Evolutionary conservation across 352 stramenopile species (phyloP).

Genomic region (Pythium monospermum): DNA sequence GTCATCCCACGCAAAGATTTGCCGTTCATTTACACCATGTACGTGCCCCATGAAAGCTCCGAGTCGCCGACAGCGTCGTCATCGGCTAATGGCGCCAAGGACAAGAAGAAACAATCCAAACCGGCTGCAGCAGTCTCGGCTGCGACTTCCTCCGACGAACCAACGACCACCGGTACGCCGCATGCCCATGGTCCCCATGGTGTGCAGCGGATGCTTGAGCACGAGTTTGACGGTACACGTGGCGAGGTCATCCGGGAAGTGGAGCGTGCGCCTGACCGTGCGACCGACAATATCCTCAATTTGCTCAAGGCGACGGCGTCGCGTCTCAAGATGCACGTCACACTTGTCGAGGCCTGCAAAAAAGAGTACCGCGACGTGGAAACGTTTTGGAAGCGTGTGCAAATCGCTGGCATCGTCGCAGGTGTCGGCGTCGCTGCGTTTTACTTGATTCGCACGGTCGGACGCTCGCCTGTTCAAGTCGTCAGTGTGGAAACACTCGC

Average conservation of each 20-base stretch:
- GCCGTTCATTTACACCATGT: constrained; percentile 89
- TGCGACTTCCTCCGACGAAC: neutral
- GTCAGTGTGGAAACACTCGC: constrained; percentile 20
- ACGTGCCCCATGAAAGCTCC: constrained; percentile 66
- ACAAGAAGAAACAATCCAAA: constrained; percentile 3
- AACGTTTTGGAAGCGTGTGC: constrained; percentile 69
- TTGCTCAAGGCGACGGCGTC: constrained; percentile 74
- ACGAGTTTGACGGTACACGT: constrained; percentile 83
- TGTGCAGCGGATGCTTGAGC: constrained; percentile 75
- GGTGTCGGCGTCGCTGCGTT: constrained; percentile 61
- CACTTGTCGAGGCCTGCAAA: constrained; percentile 66
- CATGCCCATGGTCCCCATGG: constrained; percentile 2
- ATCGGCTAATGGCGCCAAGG: too few species aligned
- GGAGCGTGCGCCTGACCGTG: constrained; percentile 69
- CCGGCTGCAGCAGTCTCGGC: neutral
- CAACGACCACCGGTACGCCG: neutral
- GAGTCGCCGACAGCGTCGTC: constrained; percentile 11
- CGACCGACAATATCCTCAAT: constrained; percentile 81
- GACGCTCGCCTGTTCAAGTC: constrained; percentile 24
- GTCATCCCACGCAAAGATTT: constrained; percentile 84
- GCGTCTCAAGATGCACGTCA: constrained; percentile 83
- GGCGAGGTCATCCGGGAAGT: constrained; percentile 83
- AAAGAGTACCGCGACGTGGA: constrained; percentile 71
- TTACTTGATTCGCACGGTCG: constrained; percentile 75
- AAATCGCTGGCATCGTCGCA: constrained; percentile 52